Conservation (phyloP, 306 rosid genomes). For the Trifolium pratense region DNA sequence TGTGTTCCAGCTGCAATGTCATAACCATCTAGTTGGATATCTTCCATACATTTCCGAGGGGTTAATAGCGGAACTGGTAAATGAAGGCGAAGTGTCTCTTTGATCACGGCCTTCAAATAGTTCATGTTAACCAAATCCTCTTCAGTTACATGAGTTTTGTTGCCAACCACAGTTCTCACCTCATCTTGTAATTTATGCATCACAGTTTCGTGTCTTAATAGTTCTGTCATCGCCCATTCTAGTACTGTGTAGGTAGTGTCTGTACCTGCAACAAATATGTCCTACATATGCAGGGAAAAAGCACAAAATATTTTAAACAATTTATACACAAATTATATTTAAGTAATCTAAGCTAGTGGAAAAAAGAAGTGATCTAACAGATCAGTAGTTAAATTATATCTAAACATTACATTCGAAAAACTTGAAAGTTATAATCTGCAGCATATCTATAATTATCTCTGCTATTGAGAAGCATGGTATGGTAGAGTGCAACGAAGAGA, state of each 20-base stretch:
- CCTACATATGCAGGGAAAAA: neutral
- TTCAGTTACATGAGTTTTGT: slow-evolving; percentile 27
- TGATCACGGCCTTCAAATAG: slow-evolving; percentile 39
- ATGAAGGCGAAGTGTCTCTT: slow-evolving; percentile 36
- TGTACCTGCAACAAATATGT: slow-evolving; percentile 36
- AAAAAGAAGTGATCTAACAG: no score
- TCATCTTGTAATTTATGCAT: slow-evolving; percentile 37
- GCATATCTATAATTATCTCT: no score
- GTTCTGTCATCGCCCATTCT: slow-evolving; percentile 41
- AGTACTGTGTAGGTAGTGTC: slow-evolving; percentile 30
- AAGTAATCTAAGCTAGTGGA: no score
- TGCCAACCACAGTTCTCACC: slow-evolving; percentile 28
- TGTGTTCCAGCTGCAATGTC: slow-evolving; percentile 34
- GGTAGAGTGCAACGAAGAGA: no score
- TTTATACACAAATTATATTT: neutral
- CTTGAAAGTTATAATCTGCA: neutral
- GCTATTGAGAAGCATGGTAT: no score
- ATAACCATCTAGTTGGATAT: slow-evolving; percentile 24
- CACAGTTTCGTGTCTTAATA: neutral
- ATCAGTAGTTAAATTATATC: no score
- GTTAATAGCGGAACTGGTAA: neutral
- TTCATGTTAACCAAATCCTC: slow-evolving; percentile 32
- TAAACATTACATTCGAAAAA: no score
- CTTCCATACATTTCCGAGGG: slow-evolving; percentile 15
- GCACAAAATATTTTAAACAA: no score